phyloP scores from a whole-genome alignment of 306 rosid genomes.

The Dryas drummondii region DNA sequence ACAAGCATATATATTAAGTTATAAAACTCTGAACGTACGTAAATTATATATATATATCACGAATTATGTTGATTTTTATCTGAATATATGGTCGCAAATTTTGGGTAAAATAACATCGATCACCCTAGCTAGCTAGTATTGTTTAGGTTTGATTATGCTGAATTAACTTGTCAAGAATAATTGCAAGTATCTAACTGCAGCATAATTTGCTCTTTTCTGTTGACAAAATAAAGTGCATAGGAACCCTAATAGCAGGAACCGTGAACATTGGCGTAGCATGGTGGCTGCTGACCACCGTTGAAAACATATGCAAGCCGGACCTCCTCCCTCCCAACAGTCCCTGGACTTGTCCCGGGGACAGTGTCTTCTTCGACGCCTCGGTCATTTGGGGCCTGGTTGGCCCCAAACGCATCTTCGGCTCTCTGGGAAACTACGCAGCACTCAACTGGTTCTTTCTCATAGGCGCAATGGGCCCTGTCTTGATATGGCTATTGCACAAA shows the following conservation, averaged over 20 bases:
- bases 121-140: no score
- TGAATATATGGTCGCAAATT: no score
- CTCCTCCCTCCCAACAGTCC: conserved; percentile 35
- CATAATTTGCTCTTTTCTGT: not conserved
- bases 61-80: no score
- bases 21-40: no score
- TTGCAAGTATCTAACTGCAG: no score
- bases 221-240: conserved; percentile 18
- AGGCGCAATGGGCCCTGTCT: conserved; percentile 31
- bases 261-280: conserved; percentile 36
- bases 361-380: conserved; percentile 36
- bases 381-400: conserved; percentile 44
- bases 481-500: conserved; percentile 26
- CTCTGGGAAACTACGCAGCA: conserved; percentile 25
- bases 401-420: conserved; percentile 33
- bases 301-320: conserved; percentile 23
- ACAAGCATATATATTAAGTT: no score
- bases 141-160: no score
- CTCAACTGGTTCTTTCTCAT: conserved; percentile 41
- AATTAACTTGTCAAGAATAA: no score
- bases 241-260: conserved; percentile 37
- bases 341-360: conserved; percentile 38
- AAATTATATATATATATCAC: no score
- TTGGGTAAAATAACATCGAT: no score
- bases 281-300: conserved; percentile 31